phyloP scores from a whole-genome alignment of 345 rosid genomes.

The Eucalyptus regnans region DNA sequence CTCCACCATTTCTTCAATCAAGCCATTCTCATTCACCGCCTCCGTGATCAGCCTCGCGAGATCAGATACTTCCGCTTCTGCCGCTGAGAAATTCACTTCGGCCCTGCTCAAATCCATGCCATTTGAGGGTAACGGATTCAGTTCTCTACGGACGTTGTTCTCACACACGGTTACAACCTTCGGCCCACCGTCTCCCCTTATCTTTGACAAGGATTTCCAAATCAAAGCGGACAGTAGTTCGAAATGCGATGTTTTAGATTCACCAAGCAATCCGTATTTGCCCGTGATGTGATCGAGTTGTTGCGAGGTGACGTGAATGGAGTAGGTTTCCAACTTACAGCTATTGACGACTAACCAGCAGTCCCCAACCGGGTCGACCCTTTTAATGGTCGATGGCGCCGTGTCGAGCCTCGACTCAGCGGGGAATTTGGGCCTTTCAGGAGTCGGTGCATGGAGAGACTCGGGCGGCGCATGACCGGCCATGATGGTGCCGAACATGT shows the following conservation, averaged over 20 bases:
- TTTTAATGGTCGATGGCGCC: slow-evolving; percentile 13
- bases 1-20: slow-evolving; percentile 11
- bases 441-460: slow-evolving; percentile 1
- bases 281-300: slow-evolving; percentile 16
- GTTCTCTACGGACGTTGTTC: not conserved
- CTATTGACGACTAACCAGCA: slow-evolving; percentile 21
- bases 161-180: slow-evolving; percentile 23
- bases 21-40: slow-evolving; percentile 2
- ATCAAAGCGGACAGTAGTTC: slow-evolving; percentile 38
- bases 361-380: slow-evolving; percentile 40
- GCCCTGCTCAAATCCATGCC: slow-evolving; percentile 24
- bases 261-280: not conserved
- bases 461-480: slow-evolving; percentile 9
- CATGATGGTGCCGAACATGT: slow-evolving; percentile 20
- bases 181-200: slow-evolving; percentile 16
- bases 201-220: slow-evolving; percentile 37
- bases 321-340: slow-evolving; percentile 18
- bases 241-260: not conserved
- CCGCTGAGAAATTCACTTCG: slow-evolving; percentile 14
- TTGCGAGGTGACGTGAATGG: slow-evolving; percentile 9
- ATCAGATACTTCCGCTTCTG: slow-evolving; percentile 10
- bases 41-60: slow-evolving; percentile 23
- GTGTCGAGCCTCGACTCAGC: not conserved
- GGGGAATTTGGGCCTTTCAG: not conserved
- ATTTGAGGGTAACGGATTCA: slow-evolving; percentile 5